Conservation (phyloP, 169 alveolate species). For the Miamiensis avidus region DNA sequence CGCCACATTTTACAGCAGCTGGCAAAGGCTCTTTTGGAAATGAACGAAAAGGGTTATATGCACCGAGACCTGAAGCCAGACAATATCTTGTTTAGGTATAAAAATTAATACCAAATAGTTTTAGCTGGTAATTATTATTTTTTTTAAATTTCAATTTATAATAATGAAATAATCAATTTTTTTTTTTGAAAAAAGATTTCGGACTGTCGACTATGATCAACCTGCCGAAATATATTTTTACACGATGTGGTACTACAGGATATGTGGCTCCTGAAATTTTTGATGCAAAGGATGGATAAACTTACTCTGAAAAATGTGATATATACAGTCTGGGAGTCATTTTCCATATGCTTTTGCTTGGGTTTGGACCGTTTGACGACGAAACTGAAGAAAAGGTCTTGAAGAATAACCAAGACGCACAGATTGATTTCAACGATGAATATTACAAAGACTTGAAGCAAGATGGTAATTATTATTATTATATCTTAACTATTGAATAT, state of each 20-base stretch:
- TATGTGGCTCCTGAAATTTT: slow-evolving; percentile 54
- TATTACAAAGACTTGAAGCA: too few relatives aligned
- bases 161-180: too few relatives aligned
- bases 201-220: slow-evolving; percentile 36
- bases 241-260: slow-evolving; percentile 52
- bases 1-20: too few relatives aligned
- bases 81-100: too few relatives aligned
- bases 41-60: too few relatives aligned
- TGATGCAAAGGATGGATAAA: slow-evolving; percentile 9
- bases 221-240: not conserved
- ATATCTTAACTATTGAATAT: too few relatives aligned
- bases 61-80: too few relatives aligned
- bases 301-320: slow-evolving; percentile 41
- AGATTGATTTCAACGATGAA: slow-evolving; percentile 29
- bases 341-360: not conserved
- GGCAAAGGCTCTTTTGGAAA: too few relatives aligned
- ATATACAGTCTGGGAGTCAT: slow-evolving; percentile 42
- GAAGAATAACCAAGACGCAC: slow-evolving; percentile 28
- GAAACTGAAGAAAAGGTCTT: slow-evolving; percentile 26
- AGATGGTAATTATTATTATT: too few relatives aligned
- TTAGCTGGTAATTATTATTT: too few relatives aligned
- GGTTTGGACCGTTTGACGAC: slow-evolving; percentile 34
- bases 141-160: too few relatives aligned
- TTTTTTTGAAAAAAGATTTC: slow-evolving; percentile 36
- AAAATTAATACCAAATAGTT: too few relatives aligned